These are phyloP conservation scores for Colletotrichum sp. DNA, from an alignment of 2,329 filamentous ascomycete genomes.

Conservation along the genomic window DNA sequence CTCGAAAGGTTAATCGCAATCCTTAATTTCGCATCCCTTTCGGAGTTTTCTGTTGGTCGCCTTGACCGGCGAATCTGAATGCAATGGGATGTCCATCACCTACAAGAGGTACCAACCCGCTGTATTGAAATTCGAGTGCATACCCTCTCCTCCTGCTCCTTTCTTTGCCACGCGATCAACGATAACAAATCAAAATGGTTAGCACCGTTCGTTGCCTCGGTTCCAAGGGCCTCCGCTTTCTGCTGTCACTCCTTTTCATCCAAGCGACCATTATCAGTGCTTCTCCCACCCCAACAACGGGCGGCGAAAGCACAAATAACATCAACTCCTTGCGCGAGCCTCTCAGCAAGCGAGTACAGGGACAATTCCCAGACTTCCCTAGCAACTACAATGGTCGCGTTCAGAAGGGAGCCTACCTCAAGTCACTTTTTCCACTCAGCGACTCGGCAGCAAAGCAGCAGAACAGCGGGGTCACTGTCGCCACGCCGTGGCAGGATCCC, in stretches of 20 bases:
- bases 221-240: neutral
- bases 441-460: neutral
- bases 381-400: neutral
- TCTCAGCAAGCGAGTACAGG: neutral
- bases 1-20: neutral
- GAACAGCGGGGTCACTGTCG: neutral
- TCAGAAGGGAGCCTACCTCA: neutral
- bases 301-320: neutral
- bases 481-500: neutral
- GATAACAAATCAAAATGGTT: neutral
- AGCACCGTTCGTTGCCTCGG: neutral
- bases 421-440: neutral
- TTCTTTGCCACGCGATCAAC: neutral
- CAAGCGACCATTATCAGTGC: neutral
- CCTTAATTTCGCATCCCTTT: neutral
- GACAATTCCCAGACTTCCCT: neutral
- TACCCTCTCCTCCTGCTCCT: neutral
- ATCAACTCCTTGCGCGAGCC: neutral
- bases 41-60: neutral
- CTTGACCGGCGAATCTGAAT: neutral
- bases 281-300: neutral
- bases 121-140: neutral
- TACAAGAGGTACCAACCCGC: neutral
- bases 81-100: neutral
- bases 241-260: neutral